Evolutionary conservation across 2,329 filamentous ascomycete species (phyloP).

Genomic region (Cryoendolithus antarcticus): DNA sequence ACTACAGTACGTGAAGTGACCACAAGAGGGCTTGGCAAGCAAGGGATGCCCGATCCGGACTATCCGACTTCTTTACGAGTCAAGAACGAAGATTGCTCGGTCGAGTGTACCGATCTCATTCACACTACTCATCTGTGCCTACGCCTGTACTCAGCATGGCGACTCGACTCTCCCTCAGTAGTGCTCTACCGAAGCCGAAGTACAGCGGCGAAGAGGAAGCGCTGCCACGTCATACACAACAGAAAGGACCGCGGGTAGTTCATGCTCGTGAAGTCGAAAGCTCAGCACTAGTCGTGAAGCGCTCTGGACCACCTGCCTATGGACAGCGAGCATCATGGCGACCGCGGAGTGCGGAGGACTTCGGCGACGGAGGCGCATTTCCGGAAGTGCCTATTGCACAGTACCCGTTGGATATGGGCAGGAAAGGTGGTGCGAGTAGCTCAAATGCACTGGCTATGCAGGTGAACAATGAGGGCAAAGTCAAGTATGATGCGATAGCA

Average conservation of each 20-base stretch:
- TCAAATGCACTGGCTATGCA: constrained; percentile 88
- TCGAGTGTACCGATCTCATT: too few relatives aligned
- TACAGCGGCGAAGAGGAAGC: constrained; percentile 87
- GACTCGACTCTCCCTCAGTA: constrained; percentile 48
- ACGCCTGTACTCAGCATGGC: background rate
- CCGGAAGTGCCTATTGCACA: constrained; percentile 89
- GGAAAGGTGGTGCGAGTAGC: constrained; percentile 49
- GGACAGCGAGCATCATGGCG: constrained; percentile 82
- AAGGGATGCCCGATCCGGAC: too few relatives aligned
- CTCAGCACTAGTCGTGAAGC: constrained; percentile 72
- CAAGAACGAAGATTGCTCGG: too few relatives aligned
- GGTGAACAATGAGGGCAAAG: constrained; percentile 81
- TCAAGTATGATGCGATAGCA: constrained; percentile 94
- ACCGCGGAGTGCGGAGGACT: constrained; percentile 78
- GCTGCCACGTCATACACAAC: constrained; percentile 55
- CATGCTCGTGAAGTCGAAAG: constrained; percentile 70
- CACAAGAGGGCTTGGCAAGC: too few relatives aligned
- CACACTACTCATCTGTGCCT: too few relatives aligned
- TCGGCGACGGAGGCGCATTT: constrained; percentile 90
- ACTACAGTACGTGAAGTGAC: too few relatives aligned
- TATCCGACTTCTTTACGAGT: too few relatives aligned
- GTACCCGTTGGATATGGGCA: constrained; percentile 91
- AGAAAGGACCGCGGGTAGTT: constrained; percentile 71
- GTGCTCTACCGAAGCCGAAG: constrained; percentile 75
- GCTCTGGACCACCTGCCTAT: constrained; percentile 75